Conservation (phyloP, 148 eudicot genomes). For the Limonium bicolor region DNA sequence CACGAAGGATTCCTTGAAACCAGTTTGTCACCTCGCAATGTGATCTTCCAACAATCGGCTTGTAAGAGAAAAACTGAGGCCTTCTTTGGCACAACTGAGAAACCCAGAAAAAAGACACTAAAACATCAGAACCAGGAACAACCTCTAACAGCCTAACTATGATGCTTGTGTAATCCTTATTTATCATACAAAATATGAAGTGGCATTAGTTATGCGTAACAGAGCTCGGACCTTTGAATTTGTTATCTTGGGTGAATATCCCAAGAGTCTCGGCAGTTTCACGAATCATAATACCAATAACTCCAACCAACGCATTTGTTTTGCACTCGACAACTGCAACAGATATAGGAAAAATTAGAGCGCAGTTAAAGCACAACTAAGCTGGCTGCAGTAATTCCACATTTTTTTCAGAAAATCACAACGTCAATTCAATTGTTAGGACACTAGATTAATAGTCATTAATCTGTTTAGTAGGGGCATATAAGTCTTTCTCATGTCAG, state of each 20-base stretch:
- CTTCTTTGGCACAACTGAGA: conserved; percentile 67
- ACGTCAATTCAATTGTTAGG: no score
- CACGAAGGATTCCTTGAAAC: not conserved
- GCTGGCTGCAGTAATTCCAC: no score
- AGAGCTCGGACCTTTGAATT: conserved; percentile 29
- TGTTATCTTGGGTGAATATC: conserved; percentile 48
- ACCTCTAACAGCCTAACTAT: no score
- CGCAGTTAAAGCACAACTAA: no score
- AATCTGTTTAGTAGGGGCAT: no score
- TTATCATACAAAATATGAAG: no score
- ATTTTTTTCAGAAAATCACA: no score
- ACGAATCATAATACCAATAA: conserved; percentile 64
- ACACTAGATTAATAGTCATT: no score
- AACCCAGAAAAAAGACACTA: conserved; percentile 1
- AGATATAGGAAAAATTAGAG: no score
- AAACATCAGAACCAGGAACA: no score
- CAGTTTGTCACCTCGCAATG: conserved; percentile 42
- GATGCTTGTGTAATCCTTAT: no score
- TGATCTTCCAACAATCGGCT: conserved; percentile 77
- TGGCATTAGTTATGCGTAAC: not conserved
- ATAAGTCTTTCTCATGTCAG: no score
- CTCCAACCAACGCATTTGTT: conserved; percentile 27
- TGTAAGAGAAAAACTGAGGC: conserved; percentile 52
- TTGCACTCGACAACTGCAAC: conserved; percentile 63
- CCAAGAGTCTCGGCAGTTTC: conserved; percentile 83